Base-by-base conservation (phyloP, 2,329 filamentous ascomycete species). In the Hirsutella thompsonii region DNA sequence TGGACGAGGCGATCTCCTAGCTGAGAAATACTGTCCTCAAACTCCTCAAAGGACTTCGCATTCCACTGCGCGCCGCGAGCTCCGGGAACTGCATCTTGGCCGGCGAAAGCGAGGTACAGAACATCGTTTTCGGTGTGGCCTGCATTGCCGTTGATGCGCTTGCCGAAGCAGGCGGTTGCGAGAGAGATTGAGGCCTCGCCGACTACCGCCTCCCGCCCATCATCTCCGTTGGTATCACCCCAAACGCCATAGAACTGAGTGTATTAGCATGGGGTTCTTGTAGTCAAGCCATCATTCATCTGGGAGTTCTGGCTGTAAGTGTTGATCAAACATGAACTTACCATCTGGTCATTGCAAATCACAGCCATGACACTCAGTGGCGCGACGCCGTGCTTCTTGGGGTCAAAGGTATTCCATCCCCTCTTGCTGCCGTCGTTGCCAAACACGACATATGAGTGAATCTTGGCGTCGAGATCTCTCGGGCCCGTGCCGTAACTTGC, bases 221-320 rank as follows among this genome's bases (percentile, higher is more conserved):
- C 67, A 37, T 66, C 70, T 35, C 74, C 76, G 45, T 80, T 79
- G 28, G 68, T 70, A 46, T 80, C 74, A 18, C 74, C 76, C 74
- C 73, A 80, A 38, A 79, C 58, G 10, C 72, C 74, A 50, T 79
- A 79, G 46, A 68, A 61, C 67, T 71, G 33, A 4, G n/a, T 16
- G 4, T 14, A 16, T 26, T 11, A 18, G 32, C 14, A 16, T 13
- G 8, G 6, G 6, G 30, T 14, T 13, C 10, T 13, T 32, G 6
- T 13, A 14, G 5, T 9, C 11, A 32, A 32, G 30, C 5, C n/a
- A 14, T 32, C 30, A 32, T 32, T 13, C n/a, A 13, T 5, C 8
- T 16, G 11, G n/a, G 5, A 16, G 10, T 14, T 8, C n/a, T 32
- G 8, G 8, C 30, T 13, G 16, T 8, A 29, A 23, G n/a, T n/a